Conservation (phyloP, 139 green algal species). For the Chlorella sp. region DNA sequence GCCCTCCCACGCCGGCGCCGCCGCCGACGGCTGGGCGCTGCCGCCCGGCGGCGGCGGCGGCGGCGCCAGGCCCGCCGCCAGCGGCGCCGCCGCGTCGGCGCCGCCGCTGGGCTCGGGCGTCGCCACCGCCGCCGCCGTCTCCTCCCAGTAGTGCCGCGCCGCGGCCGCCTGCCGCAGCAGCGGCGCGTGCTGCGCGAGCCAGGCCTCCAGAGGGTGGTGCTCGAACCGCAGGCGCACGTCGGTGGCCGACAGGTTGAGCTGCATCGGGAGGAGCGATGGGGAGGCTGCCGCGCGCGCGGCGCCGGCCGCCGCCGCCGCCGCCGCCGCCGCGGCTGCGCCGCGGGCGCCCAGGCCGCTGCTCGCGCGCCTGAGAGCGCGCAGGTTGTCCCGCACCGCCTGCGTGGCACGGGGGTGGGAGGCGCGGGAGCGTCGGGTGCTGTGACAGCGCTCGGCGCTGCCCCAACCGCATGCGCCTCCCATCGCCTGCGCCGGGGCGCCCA, state of each 20-base stretch:
- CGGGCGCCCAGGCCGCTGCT: conserved; percentile 2
- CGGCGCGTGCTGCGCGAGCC: conserved; percentile 56
- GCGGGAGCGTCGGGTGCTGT: too few species aligned
- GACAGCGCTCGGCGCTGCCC: too few species aligned
- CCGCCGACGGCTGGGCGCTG: too few species aligned
- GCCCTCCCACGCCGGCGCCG: conserved; percentile 28
- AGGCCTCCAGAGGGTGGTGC: conserved; percentile 73
- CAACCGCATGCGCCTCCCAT: too few species aligned
- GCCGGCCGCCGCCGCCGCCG: not conserved
- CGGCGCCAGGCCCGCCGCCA: conserved; percentile 26
- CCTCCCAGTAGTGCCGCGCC: conserved; percentile 59
- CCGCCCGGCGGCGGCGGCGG: not conserved
- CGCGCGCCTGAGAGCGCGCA: too few species aligned
- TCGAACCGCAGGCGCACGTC: conserved; percentile 57
- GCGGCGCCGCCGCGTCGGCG: conserved; percentile 10
- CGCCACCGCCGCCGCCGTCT: conserved; percentile 43
- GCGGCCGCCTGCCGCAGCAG: conserved; percentile 50
- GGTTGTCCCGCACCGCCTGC: not conserved
- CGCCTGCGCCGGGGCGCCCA: too few species aligned
- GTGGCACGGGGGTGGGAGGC: not conserved
- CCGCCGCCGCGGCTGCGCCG: not conserved
- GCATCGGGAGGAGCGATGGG: conserved; percentile 34
- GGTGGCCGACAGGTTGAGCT: conserved; percentile 44
- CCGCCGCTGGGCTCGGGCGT: not conserved
- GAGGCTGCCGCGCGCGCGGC: conserved; percentile 1